phyloP scores from a whole-genome alignment of 768 basidiomycete genomes.

The Lanmaoa rubissima region DNA sequence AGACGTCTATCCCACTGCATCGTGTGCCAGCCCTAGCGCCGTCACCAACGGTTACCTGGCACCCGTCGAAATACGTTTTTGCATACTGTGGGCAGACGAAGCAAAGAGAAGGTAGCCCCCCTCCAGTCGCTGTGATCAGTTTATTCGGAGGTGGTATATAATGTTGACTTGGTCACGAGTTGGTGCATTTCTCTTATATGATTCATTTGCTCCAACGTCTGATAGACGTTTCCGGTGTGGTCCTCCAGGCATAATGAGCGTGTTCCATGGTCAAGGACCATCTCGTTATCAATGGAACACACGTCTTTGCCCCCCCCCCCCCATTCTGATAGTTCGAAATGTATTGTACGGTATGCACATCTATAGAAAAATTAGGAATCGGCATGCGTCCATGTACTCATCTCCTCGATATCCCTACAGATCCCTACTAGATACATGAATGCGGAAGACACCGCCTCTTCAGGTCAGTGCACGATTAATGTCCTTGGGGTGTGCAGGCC shows the following conservation, averaged over 20 bases:
- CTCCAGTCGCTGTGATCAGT: conserved; percentile 66
- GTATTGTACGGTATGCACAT: not conserved
- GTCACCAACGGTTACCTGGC: conserved; percentile 78
- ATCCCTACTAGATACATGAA: not conserved
- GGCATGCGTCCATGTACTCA: not conserved
- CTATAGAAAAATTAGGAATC: not conserved
- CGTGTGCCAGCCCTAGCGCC: conserved; percentile 72
- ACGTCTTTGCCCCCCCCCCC: not conserved
- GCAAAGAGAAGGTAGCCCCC: conserved; percentile 59
- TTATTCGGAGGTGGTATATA: conserved; percentile 58
- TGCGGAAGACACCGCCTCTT: not conserved
- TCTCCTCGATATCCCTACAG: not conserved
- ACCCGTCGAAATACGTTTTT: conserved; percentile 77
- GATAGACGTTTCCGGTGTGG: not conserved
- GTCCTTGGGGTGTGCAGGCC: conserved; percentile 21
- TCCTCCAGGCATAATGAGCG: not conserved
- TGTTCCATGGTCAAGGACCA: not conserved
- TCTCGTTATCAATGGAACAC: not conserved
- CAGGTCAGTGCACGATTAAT: conserved; percentile 20
- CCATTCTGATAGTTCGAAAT: not conserved
- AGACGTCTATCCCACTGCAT: conserved; percentile 71
- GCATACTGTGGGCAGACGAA: conserved; percentile 82
- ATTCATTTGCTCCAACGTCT: not conserved
- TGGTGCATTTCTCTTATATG: not conserved
- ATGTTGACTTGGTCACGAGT: not conserved